Evolutionary conservation across 164 flowering plant species (phyloP).

Genomic region (Nymphaea colorata): DNA sequence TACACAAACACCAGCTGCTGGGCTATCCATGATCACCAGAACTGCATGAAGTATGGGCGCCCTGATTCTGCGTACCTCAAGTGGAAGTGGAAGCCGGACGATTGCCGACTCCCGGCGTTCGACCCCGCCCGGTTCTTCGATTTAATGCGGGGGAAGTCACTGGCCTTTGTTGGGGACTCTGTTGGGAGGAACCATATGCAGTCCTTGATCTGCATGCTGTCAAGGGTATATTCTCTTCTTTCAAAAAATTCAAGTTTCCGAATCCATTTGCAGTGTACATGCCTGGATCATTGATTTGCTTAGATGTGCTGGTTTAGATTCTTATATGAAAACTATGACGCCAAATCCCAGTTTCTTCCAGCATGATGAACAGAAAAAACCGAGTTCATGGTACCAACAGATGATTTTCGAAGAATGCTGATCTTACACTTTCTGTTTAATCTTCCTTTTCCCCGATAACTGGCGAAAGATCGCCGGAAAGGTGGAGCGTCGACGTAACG

Average conservation of each 20-base stretch:
- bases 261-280: background rate
- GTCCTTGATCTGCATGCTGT: constrained; percentile 66
- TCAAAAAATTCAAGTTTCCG: background rate
- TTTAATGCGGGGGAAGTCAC: constrained; percentile 38
- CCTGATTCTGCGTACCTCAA: constrained; percentile 54
- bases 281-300: background rate
- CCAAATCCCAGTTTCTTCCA: too few relatives aligned
- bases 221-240: constrained; percentile 29
- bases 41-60: constrained; percentile 68
- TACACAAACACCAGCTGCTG: constrained; percentile 56
- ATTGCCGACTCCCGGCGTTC: constrained; percentile 51
- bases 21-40: constrained; percentile 66
- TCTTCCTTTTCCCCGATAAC: too few relatives aligned
- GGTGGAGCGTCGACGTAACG: too few relatives aligned
- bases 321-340: background rate
- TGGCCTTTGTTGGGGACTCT: constrained; percentile 80
- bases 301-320: background rate
- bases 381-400: too few relatives aligned
- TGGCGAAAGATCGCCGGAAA: too few relatives aligned
- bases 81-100: constrained; percentile 78
- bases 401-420: too few relatives aligned
- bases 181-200: constrained; percentile 76
- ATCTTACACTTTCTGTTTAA: too few relatives aligned
- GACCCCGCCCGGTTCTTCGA: constrained; percentile 48
- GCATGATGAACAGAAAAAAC: too few relatives aligned